phyloP scores from a whole-genome alignment of 2,329 filamentous ascomycete species.

The Arthrinium puccinioides region DNA sequence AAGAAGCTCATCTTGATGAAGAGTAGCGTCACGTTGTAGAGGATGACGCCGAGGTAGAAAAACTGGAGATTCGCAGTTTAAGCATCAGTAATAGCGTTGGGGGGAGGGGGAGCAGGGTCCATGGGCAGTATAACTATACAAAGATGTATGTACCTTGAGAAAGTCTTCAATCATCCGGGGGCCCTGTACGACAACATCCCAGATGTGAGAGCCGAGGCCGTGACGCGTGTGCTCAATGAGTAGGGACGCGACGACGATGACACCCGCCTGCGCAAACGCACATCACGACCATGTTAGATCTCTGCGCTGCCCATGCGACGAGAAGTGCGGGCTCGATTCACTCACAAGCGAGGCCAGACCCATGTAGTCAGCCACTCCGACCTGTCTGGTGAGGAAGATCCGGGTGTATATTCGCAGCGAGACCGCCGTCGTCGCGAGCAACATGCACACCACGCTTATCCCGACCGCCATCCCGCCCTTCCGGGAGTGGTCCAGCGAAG shows the following conservation, averaged over 20 bases:
- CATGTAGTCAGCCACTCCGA: conserved; percentile 2
- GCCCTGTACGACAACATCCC: neutral
- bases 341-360: neutral
- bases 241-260: neutral
- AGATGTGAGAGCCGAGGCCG: conserved; percentile 3
- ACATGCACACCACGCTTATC: neutral
- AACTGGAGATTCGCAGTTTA: conserved; percentile 4
- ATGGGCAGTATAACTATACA: too few species aligned
- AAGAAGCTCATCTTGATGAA: conserved; percentile 15
- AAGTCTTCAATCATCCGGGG: neutral
- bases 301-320: too few species aligned
- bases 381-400: neutral
- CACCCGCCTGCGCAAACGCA: too few species aligned
- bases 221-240: neutral
- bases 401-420: conserved; percentile 2
- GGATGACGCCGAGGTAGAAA: conserved; percentile 11
- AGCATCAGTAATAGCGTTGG: neutral
- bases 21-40: conserved; percentile 12
- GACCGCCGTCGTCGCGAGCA: neutral
- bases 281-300: too few species aligned
- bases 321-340: too few species aligned
- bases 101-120: neutral
- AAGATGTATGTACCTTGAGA: neutral
- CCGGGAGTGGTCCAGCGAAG: neutral
- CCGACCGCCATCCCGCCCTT: neutral